Evolutionary conservation across 2,329 filamentous ascomycete species (phyloP), one percentile per base, ranked within the genome.

Genomic region (Pseudodiploospora longispora): DNA sequence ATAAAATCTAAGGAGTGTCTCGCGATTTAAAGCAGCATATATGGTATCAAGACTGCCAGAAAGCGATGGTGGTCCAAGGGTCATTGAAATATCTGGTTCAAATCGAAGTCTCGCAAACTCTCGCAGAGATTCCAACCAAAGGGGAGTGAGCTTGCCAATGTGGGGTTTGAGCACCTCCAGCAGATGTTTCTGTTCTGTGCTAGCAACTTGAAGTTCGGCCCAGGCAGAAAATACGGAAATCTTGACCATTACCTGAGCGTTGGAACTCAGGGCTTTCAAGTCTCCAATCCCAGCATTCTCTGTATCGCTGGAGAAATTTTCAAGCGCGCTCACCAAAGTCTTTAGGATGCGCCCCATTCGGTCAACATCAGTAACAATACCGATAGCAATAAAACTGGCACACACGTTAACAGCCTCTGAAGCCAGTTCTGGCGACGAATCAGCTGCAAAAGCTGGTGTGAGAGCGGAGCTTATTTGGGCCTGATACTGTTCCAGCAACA

Each of bases 321-420:
- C 91, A 1, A 98, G 74, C 0, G 90, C 90, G 36, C 84, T 83
- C 5, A 96, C 87, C 2, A 98, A 75, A 1, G 95, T 85, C 67
- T 96, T 97, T 45, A 98, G 75, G 42, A 98, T 98, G 45, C 93
- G 84, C 27, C 93, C 93, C 93, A 98, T 98, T n/a, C 93, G 82
- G 54, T 98, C 94, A 6, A 97, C 82, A 63, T 97, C 93, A 1
- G 89, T 96, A 6, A 98, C 93, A 44, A 98, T 97, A 10, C 93
- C 93, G 0, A 91, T 96, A 0, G 91, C 86, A 57, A 98, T 94
- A 65, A 98, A 98, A 1, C 87, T 89, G n/a, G 91, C 93, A 58
- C 93, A 98, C 6, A 98, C 93, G 56, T 95, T 95, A 51, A 98
- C 87, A 10, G 94, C 93, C 60, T 96, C 91, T 0, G 93, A 90